Percentiles rank a stretch among this genome's conserved stretches.
phyloP scores from a whole-genome alignment of 495 filamentous ascomycete genomes.

The Neurospora sp. region DNA sequence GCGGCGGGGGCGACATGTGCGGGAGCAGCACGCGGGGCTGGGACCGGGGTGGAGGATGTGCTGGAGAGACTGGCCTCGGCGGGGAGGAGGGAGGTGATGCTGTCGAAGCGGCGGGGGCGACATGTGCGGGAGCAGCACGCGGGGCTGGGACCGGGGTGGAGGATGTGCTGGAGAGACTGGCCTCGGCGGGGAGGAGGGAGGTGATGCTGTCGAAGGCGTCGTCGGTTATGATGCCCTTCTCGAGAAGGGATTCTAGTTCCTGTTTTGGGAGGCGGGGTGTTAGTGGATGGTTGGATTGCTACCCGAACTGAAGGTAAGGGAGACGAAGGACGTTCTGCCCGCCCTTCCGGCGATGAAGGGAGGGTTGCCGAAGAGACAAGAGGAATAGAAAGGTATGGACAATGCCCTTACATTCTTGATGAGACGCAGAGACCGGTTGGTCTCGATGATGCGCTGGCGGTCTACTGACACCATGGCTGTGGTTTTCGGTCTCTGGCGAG shows the following conservation, averaged over 20 bases:
- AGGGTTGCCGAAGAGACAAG: neutral
- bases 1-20: too few relatives aligned
- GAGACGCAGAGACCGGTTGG: constrained; percentile 73
- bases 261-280: constrained; percentile 21
- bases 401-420: constrained; percentile 62
- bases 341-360: neutral
- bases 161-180: constrained; percentile 42
- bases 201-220: constrained; percentile 61
- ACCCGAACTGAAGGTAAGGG: neutral
- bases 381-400: neutral
- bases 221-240: constrained; percentile 62
- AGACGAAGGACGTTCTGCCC: neutral
- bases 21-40: too few relatives aligned
- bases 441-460: constrained; percentile 43
- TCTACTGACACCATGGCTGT: constrained; percentile 31
- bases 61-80: too few relatives aligned
- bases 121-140: constrained; percentile 18
- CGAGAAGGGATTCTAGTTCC: constrained; percentile 88
- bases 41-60: too few relatives aligned
- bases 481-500: neutral
- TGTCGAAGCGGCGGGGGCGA: constrained; percentile 12
- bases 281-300: neutral
- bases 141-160: constrained; percentile 12
- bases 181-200: constrained; percentile 59
- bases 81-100: too few relatives aligned